phyloP scores from a whole-genome alignment of 192 early-diverging fungal genomes.

The Coemansia sp. region DNA sequence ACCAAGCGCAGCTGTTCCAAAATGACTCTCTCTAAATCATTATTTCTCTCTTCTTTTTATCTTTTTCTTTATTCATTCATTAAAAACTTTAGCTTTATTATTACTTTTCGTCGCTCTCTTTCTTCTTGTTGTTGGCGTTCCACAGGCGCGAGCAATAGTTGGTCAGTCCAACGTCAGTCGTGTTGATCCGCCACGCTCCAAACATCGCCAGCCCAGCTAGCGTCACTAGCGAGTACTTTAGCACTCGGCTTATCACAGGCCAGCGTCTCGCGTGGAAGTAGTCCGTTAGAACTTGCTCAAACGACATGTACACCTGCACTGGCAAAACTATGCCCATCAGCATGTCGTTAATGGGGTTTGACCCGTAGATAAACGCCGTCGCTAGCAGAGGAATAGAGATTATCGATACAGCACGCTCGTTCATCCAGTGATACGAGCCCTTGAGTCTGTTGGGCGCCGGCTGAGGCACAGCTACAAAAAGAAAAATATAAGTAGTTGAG shows the following conservation, averaged over 20 bases:
- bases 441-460: slow-evolving; percentile 66
- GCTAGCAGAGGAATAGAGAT: slow-evolving; percentile 77
- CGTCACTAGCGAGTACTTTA: slow-evolving; percentile 67
- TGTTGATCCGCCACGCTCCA: slow-evolving; percentile 95
- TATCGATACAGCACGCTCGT: slow-evolving; percentile 85
- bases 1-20: not conserved
- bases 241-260: slow-evolving; percentile 64
- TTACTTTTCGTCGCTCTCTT: not conserved
- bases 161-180: slow-evolving; percentile 93
- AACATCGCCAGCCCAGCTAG: slow-evolving; percentile 77
- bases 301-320: slow-evolving; percentile 89
- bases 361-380: slow-evolving; percentile 79
- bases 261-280: slow-evolving; percentile 78
- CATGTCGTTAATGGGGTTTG: slow-evolving; percentile 87
- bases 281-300: slow-evolving; percentile 75
- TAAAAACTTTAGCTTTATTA: not conserved
- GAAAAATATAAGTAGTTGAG: not conserved
- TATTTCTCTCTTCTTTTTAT: not conserved
- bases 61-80: slow-evolving; percentile 5
- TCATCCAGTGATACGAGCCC: slow-evolving; percentile 97
- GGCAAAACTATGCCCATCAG: slow-evolving; percentile 89
- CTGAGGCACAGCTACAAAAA: slow-evolving; percentile 51
- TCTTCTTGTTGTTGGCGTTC: slow-evolving; percentile 65
- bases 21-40: not conserved
- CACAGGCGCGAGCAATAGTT: slow-evolving; percentile 83